phyloP scores from a whole-genome alignment of 148 eudicot genomes.

The Rhododendron griersonianum region DNA sequence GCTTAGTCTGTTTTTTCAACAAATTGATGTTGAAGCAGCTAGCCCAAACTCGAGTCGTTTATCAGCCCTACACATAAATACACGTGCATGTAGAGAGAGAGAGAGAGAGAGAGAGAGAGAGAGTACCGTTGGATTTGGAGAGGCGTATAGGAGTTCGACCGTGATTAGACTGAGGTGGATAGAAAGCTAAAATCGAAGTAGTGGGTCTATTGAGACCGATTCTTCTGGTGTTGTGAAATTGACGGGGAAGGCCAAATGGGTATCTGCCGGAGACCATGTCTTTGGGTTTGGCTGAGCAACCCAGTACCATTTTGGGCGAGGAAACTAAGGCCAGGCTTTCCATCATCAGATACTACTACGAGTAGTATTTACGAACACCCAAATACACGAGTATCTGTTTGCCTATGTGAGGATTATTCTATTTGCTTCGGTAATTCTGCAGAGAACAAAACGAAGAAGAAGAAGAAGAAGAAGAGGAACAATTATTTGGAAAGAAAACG shows the following conservation, averaged over 20 bases:
- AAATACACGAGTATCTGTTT: not conserved
- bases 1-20: not conserved
- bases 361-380: not conserved
- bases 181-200: constrained; percentile 15
- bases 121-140: constrained; percentile 5
- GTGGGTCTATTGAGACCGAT: constrained; percentile 15
- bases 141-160: not conserved
- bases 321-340: constrained; percentile 37
- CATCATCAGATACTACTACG: constrained; percentile 16
- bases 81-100: no score
- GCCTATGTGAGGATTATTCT: not conserved
- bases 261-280: constrained; percentile 12
- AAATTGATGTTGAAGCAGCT: not conserved
- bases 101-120: not conserved
- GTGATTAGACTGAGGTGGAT: constrained; percentile 12
- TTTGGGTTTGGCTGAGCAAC: constrained; percentile 25
- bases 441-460: not conserved
- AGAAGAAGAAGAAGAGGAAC: not conserved
- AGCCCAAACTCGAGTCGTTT: not conserved
- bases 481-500: no score
- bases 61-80: not conserved
- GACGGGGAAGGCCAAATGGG: constrained; percentile 24
- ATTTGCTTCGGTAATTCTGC: not conserved
- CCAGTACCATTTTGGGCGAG: constrained; percentile 29
- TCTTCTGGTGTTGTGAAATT: constrained; percentile 13